Conservation (phyloP, 2,329 filamentous ascomycete genomes). For the Graphiopsis chlorocephala region DNA sequence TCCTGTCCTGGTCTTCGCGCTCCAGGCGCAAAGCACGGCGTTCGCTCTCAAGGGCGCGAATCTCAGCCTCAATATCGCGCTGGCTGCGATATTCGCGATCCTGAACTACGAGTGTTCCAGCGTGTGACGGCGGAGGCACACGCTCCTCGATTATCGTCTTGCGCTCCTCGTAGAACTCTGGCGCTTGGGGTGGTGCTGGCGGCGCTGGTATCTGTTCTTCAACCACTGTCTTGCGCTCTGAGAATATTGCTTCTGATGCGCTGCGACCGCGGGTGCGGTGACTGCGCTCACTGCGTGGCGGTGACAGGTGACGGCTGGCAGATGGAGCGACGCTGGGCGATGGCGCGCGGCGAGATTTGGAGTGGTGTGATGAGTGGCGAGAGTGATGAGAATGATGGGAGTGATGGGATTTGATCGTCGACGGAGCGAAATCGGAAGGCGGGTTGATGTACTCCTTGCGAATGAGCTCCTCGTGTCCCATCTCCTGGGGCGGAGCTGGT, state of each 20-base stretch:
- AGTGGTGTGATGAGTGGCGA: constrained; percentile 12
- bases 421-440: constrained; percentile 30
- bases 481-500: constrained; percentile 23
- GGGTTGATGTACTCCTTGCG: constrained; percentile 41
- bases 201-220: constrained; percentile 26
- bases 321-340: constrained; percentile 7
- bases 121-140: constrained; percentile 13
- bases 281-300: constrained; percentile 17
- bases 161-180: constrained; percentile 31
- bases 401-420: constrained; percentile 1
- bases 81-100: constrained; percentile 48
- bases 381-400: constrained; percentile 4
- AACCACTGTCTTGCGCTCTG: constrained; percentile 31
- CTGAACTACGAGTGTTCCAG: constrained; percentile 45
- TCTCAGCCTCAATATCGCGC: constrained; percentile 69
- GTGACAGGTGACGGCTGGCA: constrained; percentile 11
- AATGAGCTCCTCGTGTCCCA: constrained; percentile 34
- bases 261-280: constrained; percentile 25
- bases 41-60: constrained; percentile 68
- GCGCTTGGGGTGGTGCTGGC: constrained; percentile 23
- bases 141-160: constrained; percentile 33
- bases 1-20: constrained; percentile 43
- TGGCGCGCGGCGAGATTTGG: constrained; percentile 11
- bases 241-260: constrained; percentile 25
- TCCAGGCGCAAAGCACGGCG: constrained; percentile 57